Evolutionary conservation across 31 red algal species (phyloP).

Genomic region (Asparagopsis taxiformis): DNA sequence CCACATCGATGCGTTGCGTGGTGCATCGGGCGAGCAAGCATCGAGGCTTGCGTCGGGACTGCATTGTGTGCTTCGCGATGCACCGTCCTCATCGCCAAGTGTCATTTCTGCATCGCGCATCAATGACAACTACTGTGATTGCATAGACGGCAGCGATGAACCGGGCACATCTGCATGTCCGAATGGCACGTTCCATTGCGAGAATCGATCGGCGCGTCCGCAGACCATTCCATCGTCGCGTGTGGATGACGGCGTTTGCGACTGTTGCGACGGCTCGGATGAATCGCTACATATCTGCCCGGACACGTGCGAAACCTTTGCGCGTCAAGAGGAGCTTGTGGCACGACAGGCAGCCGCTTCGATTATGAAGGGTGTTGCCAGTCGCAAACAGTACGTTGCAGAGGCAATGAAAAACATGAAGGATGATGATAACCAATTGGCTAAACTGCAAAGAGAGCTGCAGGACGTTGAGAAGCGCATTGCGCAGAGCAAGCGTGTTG

Average conservation of each 20-base stretch:
- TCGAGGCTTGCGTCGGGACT: no score
- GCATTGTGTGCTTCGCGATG: no score
- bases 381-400: constrained; percentile 6
- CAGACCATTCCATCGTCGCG: constrained; percentile 41
- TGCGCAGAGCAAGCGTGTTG: not conserved
- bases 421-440: no score
- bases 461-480: constrained; percentile 6
- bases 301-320: constrained; percentile 38
- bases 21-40: no score
- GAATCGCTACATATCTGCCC: constrained; percentile 59
- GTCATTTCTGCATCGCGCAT: no score
- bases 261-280: constrained; percentile 98
- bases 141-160: no score
- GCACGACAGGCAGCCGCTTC: constrained; percentile 26
- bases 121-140: no score
- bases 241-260: constrained; percentile 85
- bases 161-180: constrained; percentile 83
- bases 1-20: no score
- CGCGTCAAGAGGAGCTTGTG: constrained; percentile 1
- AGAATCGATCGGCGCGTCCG: constrained; percentile 14
- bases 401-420: constrained; percentile 17
- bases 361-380: constrained; percentile 29
- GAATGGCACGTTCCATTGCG: constrained; percentile 33
- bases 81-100: no score
- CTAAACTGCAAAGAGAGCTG: constrained; percentile 33